Percentiles rank a stretch among this genome's conserved stretches.
phyloP scores from a whole-genome alignment of 2,329 filamentous ascomycete genomes.

The Alternaria infectoria region DNA sequence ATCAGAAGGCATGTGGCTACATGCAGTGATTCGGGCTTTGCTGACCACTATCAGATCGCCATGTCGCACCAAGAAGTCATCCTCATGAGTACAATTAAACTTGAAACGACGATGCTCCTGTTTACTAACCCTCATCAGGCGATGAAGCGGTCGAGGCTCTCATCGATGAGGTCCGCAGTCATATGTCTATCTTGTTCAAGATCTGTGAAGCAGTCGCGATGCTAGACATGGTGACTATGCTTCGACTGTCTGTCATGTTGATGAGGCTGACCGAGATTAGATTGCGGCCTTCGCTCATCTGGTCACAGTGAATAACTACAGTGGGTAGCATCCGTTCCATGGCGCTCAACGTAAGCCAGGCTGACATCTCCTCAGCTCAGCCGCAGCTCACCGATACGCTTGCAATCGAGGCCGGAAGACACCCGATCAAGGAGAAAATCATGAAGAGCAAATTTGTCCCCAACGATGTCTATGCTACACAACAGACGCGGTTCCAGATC shows the following conservation, averaged over 20 bases:
- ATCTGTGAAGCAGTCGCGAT: conserved; percentile 86
- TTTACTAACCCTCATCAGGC: conserved; percentile 31
- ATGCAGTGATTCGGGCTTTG: neutral
- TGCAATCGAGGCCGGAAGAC: conserved; percentile 75
- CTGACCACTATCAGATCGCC: conserved; percentile 63
- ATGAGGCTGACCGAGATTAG: conserved; percentile 15
- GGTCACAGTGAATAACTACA: conserved; percentile 70
- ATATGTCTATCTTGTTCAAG: conserved; percentile 77
- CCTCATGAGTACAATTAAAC: conserved; percentile 64
- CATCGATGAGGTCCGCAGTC: conserved; percentile 71
- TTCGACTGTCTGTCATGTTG: neutral
- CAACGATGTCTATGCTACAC: conserved; percentile 86
- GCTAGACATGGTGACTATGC: conserved; percentile 75
- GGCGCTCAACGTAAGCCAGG: neutral
- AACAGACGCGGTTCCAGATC: conserved; percentile 84
- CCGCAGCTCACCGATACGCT: conserved; percentile 73
- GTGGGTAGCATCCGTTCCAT: conserved; percentile 13
- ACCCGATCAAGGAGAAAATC: conserved; percentile 79
- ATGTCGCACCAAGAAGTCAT: conserved; percentile 86
- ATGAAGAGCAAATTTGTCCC: conserved; percentile 75
- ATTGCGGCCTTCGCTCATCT: conserved; percentile 60
- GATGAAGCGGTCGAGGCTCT: conserved; percentile 77
- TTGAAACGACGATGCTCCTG: neutral
- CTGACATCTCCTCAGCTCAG: conserved; percentile 53
- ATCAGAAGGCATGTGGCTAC: conserved; percentile 54